These are phyloP conservation scores for Syncephalastrum sp. DNA, from an alignment of 371 early-diverging fungal genomes.

Conservation along the genomic window DNA sequence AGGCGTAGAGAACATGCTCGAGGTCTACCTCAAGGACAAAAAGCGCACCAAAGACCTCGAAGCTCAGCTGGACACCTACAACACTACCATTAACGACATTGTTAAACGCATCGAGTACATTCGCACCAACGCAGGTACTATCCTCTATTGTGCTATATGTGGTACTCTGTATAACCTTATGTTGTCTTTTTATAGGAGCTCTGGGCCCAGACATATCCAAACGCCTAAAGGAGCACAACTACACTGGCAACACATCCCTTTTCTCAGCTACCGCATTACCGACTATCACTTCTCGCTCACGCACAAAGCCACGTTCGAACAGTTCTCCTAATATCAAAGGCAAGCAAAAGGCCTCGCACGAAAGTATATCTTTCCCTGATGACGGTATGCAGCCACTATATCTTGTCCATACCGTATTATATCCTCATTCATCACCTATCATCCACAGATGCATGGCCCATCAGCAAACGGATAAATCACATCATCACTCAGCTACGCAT, in stretches of 20 bases:
- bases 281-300: conserved; percentile 20
- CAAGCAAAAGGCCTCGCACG: conserved; percentile 36
- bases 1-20: conserved; percentile 49
- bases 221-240: conserved; percentile 37
- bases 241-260: conserved; percentile 26
- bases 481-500: conserved; percentile 31
- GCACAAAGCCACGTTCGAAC: conserved; percentile 37
- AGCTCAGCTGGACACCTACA: conserved; percentile 42
- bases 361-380: conserved; percentile 44
- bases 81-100: conserved; percentile 41
- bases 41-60: conserved; percentile 56
- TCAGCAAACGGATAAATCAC: conserved; percentile 33
- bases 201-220: conserved; percentile 23
- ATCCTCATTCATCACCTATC: neutral
- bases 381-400: conserved; percentile 28
- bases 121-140: conserved; percentile 35
- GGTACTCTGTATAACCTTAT: conserved; percentile 5
- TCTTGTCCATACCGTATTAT: conserved; percentile 2
- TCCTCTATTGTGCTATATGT: neutral
- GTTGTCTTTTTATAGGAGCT: neutral
- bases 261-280: conserved; percentile 36
- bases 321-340: conserved; percentile 32
- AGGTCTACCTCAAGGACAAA: conserved; percentile 41
- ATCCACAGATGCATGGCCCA: conserved; percentile 36
- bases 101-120: conserved; percentile 48